These are phyloP conservation scores for Globisporangium rhizosaccharum DNA, from an alignment of 352 stramenopile genomes.

Conservation along the genomic window DNA sequence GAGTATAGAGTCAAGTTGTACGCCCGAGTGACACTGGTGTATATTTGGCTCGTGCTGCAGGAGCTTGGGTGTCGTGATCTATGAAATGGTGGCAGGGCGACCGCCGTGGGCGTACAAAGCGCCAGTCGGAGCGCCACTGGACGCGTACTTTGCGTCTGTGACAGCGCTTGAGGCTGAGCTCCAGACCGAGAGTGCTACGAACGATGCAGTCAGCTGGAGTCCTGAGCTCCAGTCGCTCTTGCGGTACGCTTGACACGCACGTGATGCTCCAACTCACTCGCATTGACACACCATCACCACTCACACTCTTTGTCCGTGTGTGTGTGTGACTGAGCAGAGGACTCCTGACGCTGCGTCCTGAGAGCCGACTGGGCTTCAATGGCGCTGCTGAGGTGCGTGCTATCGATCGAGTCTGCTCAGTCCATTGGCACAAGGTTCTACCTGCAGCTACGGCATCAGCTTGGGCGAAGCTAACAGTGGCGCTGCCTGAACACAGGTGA, in stretches of 20 bases:
- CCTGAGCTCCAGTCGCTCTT: constrained; percentile 24
- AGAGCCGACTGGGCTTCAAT: constrained; percentile 32
- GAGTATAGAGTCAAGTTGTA: neutral
- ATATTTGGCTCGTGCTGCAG: constrained; percentile 15
- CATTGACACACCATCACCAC: neutral
- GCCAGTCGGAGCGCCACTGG: constrained; percentile 12
- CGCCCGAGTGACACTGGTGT: neutral
- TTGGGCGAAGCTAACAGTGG: neutral
- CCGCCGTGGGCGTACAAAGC: constrained; percentile 73
- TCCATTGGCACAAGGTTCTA: too few species aligned
- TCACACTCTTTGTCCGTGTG: too few species aligned
- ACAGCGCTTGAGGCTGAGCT: constrained; percentile 1
- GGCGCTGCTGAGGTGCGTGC: constrained; percentile 25
- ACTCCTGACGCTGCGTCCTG: constrained; percentile 28
- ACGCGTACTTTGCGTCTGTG: constrained; percentile 33
- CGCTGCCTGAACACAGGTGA: constrained; percentile 26
- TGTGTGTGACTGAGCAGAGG: constrained; percentile 8
- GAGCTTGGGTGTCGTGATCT: constrained; percentile 67
- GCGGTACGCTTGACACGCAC: constrained; percentile 14
- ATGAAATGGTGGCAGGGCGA: constrained; percentile 59
- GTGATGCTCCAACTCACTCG: neutral
- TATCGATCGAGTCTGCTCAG: neutral
- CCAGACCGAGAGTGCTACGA: neutral
- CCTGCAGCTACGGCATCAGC: neutral
- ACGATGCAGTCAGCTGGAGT: constrained; percentile 1